Evolutionary conservation across 148 eudicot genomes (phyloP).

Genomic region (Limonium bicolor): DNA sequence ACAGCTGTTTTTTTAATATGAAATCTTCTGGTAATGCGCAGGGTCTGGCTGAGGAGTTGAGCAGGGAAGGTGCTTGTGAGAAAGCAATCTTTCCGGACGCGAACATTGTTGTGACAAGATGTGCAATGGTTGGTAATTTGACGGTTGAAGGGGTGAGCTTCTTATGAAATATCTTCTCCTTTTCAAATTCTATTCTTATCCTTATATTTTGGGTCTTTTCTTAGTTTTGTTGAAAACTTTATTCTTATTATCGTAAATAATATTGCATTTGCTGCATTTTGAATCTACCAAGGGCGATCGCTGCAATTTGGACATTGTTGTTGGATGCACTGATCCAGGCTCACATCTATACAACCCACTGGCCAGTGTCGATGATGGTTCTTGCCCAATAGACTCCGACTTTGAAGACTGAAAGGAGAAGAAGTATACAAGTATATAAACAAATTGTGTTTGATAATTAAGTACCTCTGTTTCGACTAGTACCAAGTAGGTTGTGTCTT

Average conservation of each 20-base stretch:
- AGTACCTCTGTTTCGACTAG: too few species aligned
- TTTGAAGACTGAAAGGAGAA: too few species aligned
- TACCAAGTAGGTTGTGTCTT: too few species aligned
- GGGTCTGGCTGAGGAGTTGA: slow-evolving; percentile 82
- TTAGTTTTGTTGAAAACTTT: too few species aligned
- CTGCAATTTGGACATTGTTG: slow-evolving; percentile 60
- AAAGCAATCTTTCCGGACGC: slow-evolving; percentile 78
- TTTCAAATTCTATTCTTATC: too few species aligned
- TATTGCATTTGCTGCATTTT: too few species aligned
- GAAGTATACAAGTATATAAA: too few species aligned
- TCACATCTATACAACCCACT: slow-evolving; percentile 46
- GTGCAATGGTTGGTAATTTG: slow-evolving; percentile 58
- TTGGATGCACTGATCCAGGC: slow-evolving; percentile 69
- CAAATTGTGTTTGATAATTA: too few species aligned
- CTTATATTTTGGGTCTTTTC: too few species aligned
- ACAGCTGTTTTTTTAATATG: neutral
- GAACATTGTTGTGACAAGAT: slow-evolving; percentile 38
- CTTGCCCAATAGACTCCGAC: slow-evolving; percentile 59
- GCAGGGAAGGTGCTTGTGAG: slow-evolving; percentile 87
- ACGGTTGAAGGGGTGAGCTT: slow-evolving; percentile 67
- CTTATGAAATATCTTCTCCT: neutral
- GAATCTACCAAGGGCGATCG: slow-evolving; percentile 78
- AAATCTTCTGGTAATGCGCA: slow-evolving; percentile 5
- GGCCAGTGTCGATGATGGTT: slow-evolving; percentile 83
- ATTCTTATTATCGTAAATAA: too few species aligned